phyloP scores from a whole-genome alignment of 805 yeast genomes.

The Komagataella ulmi region DNA sequence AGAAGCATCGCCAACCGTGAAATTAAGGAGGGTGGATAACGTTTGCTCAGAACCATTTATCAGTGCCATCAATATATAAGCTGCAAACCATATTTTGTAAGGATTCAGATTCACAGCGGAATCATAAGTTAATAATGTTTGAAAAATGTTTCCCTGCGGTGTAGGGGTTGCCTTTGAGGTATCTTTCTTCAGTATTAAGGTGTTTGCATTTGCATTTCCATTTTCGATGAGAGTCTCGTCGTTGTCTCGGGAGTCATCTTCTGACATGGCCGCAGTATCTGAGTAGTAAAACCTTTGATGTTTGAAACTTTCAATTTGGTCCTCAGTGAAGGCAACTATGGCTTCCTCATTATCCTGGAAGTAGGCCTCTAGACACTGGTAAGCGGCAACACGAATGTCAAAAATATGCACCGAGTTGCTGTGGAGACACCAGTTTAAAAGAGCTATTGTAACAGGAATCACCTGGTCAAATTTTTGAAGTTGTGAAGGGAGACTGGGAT shows the following conservation, averaged over 20 bases:
- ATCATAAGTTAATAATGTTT: conserved; percentile 65
- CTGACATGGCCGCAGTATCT: not conserved
- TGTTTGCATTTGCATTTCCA: not conserved
- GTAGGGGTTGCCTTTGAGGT: conserved; percentile 4
- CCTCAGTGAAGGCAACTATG: conserved; percentile 46
- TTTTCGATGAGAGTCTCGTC: not conserved
- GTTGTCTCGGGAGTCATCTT: not conserved
- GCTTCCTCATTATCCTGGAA: conserved; percentile 51
- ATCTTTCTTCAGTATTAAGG: not conserved
- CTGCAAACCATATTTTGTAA: conserved; percentile 75
- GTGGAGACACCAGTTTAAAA: conserved; percentile 71
- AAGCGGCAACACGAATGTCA: conserved; percentile 67
- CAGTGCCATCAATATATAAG: conserved; percentile 47
- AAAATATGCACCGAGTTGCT: conserved; percentile 77
- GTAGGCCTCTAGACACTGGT: conserved; percentile 51
- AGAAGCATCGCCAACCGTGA: conserved; percentile 45
- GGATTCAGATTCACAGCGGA: conserved; percentile 67
- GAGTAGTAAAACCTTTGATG: not conserved
- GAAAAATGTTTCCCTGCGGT: conserved; percentile 49
- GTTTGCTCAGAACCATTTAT: conserved; percentile 41
- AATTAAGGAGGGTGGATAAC: conserved; percentile 29
- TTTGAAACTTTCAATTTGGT: conserved; percentile 42
- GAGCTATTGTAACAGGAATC: conserved; percentile 61
- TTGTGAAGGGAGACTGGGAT: conserved; percentile 31
- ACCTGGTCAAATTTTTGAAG: conserved; percentile 19